Base-by-base conservation (phyloP, 768 basidiomycete genomes). In the Macrolepiota dolichaula region DNA sequence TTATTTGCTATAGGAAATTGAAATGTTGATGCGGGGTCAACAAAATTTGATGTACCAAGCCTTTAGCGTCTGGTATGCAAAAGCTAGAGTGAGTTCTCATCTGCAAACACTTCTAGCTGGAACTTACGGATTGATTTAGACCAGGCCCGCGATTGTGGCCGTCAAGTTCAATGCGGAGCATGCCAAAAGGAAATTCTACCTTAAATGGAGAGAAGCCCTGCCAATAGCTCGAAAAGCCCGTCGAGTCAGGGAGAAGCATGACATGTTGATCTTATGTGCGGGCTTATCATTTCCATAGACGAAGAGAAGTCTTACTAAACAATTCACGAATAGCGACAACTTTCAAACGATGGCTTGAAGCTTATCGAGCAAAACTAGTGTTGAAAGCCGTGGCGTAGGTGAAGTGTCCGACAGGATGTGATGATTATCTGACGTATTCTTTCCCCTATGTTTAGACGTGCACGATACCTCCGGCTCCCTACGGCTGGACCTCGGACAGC, bases 371-470 rank as follows among this genome's bases (percentile, higher is more conserved):
- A 17, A 91, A 88, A 69, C 79, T 87, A 44, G 86, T 88, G 42
- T 79, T 88, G 44, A 92, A 91, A 71, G 91, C 92, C 55, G 86
- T 92, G 51, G 90, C 89, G 92, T 94, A 71, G 78, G 91, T 85
- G 55, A 71, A 78, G 91, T 85, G 55, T 57, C 63, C 56, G 25
- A 9, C 37, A 55, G 22, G 32, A 22, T 32, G 60, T 64, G 29
- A 5, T 12, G 27, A 40, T 50, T n/a, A 11, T 22, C 29, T 22
- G n/a, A 50, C 64, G 36, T 49, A 56, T 51, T 63, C 17, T 64
- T 58, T n/a, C 58, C 59, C 4, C 40, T 37, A 51, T 61, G 35
- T 61, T 19, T 57, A 94, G 92, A 61, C 91, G 92, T 25, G 92
- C 92, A 42, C 83, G 91, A 67, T 89, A 91, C 73, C 81, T 94